Evolutionary conservation across 2,329 filamentous ascomycete genomes (phyloP), one percentile per base, ranked within the genome.

Genomic region (Epichloe bromicola): DNA sequence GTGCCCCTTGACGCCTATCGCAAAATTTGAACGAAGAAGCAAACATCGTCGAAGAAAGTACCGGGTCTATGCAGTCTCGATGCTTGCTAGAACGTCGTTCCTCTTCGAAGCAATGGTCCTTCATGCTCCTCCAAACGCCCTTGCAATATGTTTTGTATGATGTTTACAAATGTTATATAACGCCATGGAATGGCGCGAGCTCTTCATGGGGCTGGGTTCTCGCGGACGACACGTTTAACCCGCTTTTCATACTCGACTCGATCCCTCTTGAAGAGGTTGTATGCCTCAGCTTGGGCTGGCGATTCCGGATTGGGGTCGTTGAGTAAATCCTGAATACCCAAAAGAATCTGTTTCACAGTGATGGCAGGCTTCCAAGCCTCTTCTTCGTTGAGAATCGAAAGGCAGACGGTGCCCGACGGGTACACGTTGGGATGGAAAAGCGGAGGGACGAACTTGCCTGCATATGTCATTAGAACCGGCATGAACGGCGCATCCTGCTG

Each of bases 351-450:
- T 71, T 96, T 97, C 67, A 98, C 88, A 0, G 93, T 98, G 63
- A 98, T 98, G 6, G 93, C 91, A 1, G 93, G 94, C 68, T 95
- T 94, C 93, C 94, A 98, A 6, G 87, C 90, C 67, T 98, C 93
- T 61, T 98, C 93, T 67, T 98, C 94, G 70, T 97, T 98, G 58
- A 98, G 72, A 58, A 98, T 98, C 30, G 88, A 95, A 20, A 98
- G 78, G 65, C 93, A 98, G 55, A 98, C 93, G 46, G 93, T 98
- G 58, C 93, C 94, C 1, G 91, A 97, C 0, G 93, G 93, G 66
- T 98, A 98, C 59, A 98, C 93, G 67, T 98, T 98, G 0, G 93
- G 93, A 64, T 98, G 93, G 73, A 98, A 98, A 40, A 98, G 81
- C 20, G 93, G 91, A 12, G 93, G 93, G 0, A 85, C 80, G 64